These are phyloP conservation scores for Creolimax fragrantissima DNA, from an alignment of 78 protist genomes.

Conservation along the genomic window DNA sequence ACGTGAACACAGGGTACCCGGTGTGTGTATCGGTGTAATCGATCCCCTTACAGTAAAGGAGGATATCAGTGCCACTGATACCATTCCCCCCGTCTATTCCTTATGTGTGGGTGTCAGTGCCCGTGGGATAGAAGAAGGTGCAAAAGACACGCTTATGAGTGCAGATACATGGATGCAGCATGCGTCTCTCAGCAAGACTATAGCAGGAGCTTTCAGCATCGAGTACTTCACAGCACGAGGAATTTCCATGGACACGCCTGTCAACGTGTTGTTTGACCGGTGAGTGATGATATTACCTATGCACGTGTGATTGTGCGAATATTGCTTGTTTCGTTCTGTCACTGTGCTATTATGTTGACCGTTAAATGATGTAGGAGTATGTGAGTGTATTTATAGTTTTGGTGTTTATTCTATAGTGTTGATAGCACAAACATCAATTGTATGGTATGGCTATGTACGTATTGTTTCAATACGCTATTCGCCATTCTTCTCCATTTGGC, in stretches of 20 bases:
- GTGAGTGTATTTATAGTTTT: too few relatives aligned
- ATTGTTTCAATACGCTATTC: too few relatives aligned
- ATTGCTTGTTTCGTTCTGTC: too few relatives aligned
- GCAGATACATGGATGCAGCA: neutral
- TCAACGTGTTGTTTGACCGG: neutral
- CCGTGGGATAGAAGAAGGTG: neutral
- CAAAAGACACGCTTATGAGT: neutral
- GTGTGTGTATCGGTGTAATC: neutral
- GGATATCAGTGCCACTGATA: neutral
- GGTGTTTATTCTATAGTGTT: too few relatives aligned
- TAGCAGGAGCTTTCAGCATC: neutral
- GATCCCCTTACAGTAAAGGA: neutral
- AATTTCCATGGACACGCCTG: neutral
- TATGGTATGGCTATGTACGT: too few relatives aligned
- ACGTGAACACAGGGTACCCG: neutral
- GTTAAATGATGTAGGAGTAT: too few relatives aligned
- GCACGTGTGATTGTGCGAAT: too few relatives aligned
- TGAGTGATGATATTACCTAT: too few relatives aligned
- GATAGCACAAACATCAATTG: too few relatives aligned
- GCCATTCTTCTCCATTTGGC: too few relatives aligned
- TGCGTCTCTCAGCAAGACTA: neutral
- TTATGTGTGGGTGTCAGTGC: neutral
- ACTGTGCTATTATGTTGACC: too few relatives aligned
- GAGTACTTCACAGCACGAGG: neutral
- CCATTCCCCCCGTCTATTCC: neutral